Conservation (phyloP, 345 rosid species). For the Bruguiera gymnorhiza region DNA sequence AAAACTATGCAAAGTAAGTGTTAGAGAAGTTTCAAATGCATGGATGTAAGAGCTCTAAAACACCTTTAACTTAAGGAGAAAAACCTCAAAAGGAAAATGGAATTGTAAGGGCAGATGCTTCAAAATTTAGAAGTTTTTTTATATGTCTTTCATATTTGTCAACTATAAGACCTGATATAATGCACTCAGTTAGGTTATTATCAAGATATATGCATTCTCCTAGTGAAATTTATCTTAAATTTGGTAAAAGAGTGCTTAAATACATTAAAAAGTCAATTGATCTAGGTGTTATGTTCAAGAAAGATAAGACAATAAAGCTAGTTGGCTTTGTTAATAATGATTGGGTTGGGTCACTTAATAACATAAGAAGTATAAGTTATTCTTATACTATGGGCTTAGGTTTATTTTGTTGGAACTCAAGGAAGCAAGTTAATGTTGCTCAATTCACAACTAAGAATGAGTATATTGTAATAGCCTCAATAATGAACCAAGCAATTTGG, state of each 20-base stretch:
- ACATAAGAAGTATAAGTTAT: neutral
- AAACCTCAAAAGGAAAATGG: neutral
- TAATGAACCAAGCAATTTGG: too few species aligned
- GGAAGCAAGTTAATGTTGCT: neutral
- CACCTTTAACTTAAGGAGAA: neutral
- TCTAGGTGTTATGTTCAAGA: neutral
- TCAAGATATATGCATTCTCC: neutral
- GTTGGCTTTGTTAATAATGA: neutral
- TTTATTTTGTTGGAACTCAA: neutral
- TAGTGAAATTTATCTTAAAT: neutral
- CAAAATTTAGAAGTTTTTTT: neutral
- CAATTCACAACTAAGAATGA: too few species aligned
- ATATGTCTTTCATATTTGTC: neutral
- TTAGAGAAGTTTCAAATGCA: neutral
- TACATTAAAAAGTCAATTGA: neutral
- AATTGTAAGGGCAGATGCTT: neutral
- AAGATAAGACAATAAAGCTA: neutral
- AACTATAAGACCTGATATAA: neutral
- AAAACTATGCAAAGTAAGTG: neutral
- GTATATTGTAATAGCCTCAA: too few species aligned
- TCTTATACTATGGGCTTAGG: neutral
- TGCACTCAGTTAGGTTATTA: neutral
- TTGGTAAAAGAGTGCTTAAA: neutral
- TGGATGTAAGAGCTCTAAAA: neutral
- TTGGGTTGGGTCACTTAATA: neutral